phyloP scores from a whole-genome alignment of 1,284 basidiomycete species.

The Ganoderma sp. region DNA sequence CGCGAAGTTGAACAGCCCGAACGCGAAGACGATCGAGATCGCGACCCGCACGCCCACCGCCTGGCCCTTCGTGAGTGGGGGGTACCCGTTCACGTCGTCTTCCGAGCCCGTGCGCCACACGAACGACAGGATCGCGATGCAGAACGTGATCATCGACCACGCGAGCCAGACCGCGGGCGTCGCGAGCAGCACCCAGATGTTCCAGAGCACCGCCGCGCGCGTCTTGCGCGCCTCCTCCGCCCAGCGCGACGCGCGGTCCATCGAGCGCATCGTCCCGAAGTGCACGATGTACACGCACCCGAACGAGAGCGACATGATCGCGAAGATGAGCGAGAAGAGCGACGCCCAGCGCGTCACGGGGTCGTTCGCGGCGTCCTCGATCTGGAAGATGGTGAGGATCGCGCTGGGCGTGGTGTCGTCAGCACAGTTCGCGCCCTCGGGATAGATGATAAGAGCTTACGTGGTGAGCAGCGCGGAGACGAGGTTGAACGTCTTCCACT shows the following conservation, averaged over 20 bases:
- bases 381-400: slow-evolving; percentile 78
- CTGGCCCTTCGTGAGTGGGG: slow-evolving; percentile 38
- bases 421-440: no score
- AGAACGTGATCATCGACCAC: slow-evolving; percentile 78
- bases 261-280: slow-evolving; percentile 79
- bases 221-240: slow-evolving; percentile 77
- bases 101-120: slow-evolving; percentile 73
- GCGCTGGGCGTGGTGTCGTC: slow-evolving; percentile 51
- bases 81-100: slow-evolving; percentile 46
- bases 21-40: slow-evolving; percentile 58
- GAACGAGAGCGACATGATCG: slow-evolving; percentile 75
- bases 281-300: slow-evolving; percentile 80
- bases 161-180: slow-evolving; percentile 78
- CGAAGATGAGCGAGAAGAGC: slow-evolving; percentile 68
- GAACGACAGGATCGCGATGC: slow-evolving; percentile 69
- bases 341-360: slow-evolving; percentile 71
- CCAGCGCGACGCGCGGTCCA: slow-evolving; percentile 78
- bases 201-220: slow-evolving; percentile 74
- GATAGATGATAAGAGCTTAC: slow-evolving; percentile 47
- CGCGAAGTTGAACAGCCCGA: slow-evolving; percentile 67
- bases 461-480: slow-evolving; percentile 73
- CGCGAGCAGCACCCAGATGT: slow-evolving; percentile 79
- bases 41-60: slow-evolving; percentile 61
- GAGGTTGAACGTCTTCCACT: slow-evolving; percentile 81
- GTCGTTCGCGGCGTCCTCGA: slow-evolving; percentile 60